These are phyloP conservation scores for Ilyonectria sp. DNA, from an alignment of 2,329 filamentous ascomycete genomes.

Conservation along the genomic window DNA sequence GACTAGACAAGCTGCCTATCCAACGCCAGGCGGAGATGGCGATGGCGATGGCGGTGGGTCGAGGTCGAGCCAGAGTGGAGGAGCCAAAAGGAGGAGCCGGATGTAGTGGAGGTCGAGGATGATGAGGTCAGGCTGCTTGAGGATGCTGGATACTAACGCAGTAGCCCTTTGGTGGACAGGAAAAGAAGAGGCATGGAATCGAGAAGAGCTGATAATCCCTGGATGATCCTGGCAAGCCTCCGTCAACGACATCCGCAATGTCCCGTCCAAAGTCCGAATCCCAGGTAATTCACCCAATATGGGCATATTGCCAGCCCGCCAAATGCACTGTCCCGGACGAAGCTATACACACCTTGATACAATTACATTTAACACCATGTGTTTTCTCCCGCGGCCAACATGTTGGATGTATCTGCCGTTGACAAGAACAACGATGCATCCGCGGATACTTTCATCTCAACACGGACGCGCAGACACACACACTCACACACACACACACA, in stretches of 20 bases:
- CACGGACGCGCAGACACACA: conserved; percentile 11
- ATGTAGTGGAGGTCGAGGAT: conserved; percentile 36
- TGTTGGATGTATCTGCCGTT: background rate
- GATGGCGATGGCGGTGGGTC: conserved; percentile 43
- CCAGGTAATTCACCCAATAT: conserved; percentile 29
- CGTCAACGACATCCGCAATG: conserved; percentile 23
- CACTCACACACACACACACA: conserved; percentile 6
- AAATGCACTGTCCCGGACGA: conserved; percentile 28
- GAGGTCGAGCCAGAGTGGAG: conserved; percentile 34
- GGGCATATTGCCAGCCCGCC: conserved; percentile 40
- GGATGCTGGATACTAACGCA: conserved; percentile 17
- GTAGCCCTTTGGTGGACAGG: conserved; percentile 32
- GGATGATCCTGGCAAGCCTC: conserved; percentile 36
- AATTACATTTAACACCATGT: background rate
- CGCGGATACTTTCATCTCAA: conserved; percentile 35
- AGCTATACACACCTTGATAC: conserved; percentile 1
- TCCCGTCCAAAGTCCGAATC: conserved; percentile 14
- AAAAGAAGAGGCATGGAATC: conserved; percentile 37
- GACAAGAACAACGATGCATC: conserved; percentile 6
- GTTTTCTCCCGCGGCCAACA: background rate
- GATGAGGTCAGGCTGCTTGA: conserved; percentile 38
- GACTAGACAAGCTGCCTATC: conserved; percentile 31
- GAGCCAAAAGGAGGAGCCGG: conserved; percentile 30
- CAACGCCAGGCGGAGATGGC: conserved; percentile 34
- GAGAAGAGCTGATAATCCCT: conserved; percentile 38